These are phyloP conservation scores for Erodium trifolium DNA, from an alignment of 441 rosid species.

Conservation along the genomic window DNA sequence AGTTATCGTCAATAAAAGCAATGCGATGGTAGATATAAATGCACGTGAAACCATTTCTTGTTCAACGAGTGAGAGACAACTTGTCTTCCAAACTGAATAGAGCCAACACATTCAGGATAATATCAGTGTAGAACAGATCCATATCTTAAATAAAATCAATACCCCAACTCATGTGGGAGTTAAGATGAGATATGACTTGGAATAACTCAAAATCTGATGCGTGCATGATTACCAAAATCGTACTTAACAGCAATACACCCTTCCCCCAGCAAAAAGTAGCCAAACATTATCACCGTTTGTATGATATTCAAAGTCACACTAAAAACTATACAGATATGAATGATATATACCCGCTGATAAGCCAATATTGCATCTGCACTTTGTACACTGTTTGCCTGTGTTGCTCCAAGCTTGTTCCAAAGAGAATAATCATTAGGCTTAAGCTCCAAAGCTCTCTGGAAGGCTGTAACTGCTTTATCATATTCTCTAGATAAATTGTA, in stretches of 20 bases:
- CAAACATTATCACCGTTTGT: background rate
- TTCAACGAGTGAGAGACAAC: background rate
- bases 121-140: conserved; percentile 1
- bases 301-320: background rate
- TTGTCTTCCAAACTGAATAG: background rate
- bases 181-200: conserved; percentile 2
- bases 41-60: background rate
- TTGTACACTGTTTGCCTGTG: conserved; percentile 96
- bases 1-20: background rate
- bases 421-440: conserved; percentile 96
- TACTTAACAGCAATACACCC: background rate
- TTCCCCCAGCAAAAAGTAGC: background rate
- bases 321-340: background rate
- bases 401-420: conserved; percentile 99
- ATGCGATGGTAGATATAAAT: background rate
- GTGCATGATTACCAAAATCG: background rate
- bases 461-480: conserved; percentile 79
- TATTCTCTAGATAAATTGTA: conserved; percentile 85
- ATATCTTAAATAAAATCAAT: background rate
- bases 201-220: background rate
- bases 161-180: background rate
- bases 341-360: conserved; percentile 64
- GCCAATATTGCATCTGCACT: conserved; percentile 97
- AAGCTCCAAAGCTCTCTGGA: conserved; percentile 72
- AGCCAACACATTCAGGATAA: background rate